Evolutionary conservation across 1,284 basidiomycete genomes (phyloP), one percentile per base, ranked within the genome.

Genomic region (Meripilus lineatus): DNA sequence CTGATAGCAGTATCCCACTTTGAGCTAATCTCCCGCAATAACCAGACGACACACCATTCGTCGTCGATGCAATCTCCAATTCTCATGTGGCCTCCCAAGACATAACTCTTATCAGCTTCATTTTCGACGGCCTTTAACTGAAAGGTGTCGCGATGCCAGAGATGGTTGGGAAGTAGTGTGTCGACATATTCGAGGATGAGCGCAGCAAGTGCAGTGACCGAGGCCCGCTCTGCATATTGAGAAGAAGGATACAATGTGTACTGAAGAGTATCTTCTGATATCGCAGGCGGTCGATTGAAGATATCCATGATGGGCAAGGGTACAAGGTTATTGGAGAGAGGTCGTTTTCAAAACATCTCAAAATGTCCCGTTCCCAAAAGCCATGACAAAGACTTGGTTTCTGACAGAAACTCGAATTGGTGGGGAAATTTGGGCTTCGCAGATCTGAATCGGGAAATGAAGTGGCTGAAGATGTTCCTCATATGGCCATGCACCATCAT

Each of bases 41-140:
- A 69, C 89, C 91, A 98, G 13, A 95, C 90, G 14, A 80, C 75
- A 58, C 85, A 86, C 94, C 94, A 98, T 66, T 98, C 95, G 58
- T 98, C 94, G 59, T 98, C 93, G 15, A 98, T 77, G 42, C 85
- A 89, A 63, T 96, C 95, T 3, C 93, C 93, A 17, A 95, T 86
- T 37, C 93, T 73, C 81, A 93, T 89, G 28, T 70, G 69, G 5
- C 92, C 89, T 55, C 87, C 79, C 1, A 93, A 66, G 20, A 80
- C 61, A 68, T 74, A 81, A 14, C 56, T 65, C 32, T 71, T 59
- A 13, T 58, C 60, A 42, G 79, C 71, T 15, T 67, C 59, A 50
- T 79, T 66, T 36, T 65, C 53, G 5, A 71, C 71, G 2, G 87
- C 71, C 56, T 89, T 91, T 50, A 93, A 69, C 63, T 93, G 87